Base-by-base conservation (phyloP, 768 basidiomycete genomes). In the Lactarius pseudohatsudake region DNA sequence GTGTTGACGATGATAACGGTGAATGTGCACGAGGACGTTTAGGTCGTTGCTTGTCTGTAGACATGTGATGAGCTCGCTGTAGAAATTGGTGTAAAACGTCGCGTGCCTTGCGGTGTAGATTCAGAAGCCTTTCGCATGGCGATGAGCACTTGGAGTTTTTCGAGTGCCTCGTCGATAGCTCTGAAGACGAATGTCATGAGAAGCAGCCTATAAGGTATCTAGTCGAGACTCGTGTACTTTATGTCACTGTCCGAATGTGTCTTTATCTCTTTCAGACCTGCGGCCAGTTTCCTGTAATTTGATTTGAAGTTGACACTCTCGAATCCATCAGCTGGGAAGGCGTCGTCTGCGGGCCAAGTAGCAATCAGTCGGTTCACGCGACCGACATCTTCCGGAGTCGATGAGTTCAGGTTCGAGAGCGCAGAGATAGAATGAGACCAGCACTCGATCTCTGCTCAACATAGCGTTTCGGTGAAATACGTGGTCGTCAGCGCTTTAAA, bases 11-110 rank as follows among this genome's bases (percentile, higher is more conserved):
- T 18, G 82, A 81, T 5, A 85, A 77, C 8, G 92, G 91, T 10
- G 92, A 92, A 28, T 85, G 82, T 2, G 81, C 85, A 68, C 90
- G 79, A 20, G 87, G 89, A 26, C 92, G 88, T 76, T 93, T 92
- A 64, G 82, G 84, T 53, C 92, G 84, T 76, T 53, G 50, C 22
- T 93, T 93, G 1, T 65, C 70, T 70, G 30, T 4, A 16, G 15
- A 40, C 26, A 26, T 5, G 13, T n/a, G 4, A 18, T 66, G 40
- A 66, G 20, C 26, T 57, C 62, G 30, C 13, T 30, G 50, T 40
- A 26, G 15, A 30, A 34, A 28, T 28, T 16, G 56, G 34, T 62
- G 47, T n/a, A 60, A 50, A 50, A 71, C 41, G 20, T 53, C 50
- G 61, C 50, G 22, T 64, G 57, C 57, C 89, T 80, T 82, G 84